These are phyloP conservation scores for Exophiala mesophila DNA, from an alignment of 2,329 filamentous ascomycete genomes.

Conservation along the genomic window DNA sequence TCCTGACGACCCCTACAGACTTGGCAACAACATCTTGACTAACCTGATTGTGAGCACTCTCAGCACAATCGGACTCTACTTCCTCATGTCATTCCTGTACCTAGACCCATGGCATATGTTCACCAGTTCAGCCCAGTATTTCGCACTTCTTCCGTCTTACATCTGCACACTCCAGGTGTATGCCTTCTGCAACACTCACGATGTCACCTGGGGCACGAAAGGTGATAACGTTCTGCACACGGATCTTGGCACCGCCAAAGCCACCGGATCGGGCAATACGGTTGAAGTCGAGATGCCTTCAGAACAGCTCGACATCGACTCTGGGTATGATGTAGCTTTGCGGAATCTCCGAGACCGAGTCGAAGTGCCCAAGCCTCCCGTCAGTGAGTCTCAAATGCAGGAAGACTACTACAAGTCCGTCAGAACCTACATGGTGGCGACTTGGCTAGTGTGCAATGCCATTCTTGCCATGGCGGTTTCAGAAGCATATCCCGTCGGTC, in stretches of 20 bases:
- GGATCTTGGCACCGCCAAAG: conserved; percentile 81
- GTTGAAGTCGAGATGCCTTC: conserved; percentile 97
- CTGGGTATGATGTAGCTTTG: conserved; percentile 92
- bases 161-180: conserved; percentile 98
- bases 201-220: conserved; percentile 98
- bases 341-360: conserved; percentile 91
- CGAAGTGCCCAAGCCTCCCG: conserved; percentile 61
- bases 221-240: conserved; percentile 93
- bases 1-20: conserved; percentile 41
- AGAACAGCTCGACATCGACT: conserved; percentile 97
- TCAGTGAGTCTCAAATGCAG: conserved; percentile 77
- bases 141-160: conserved; percentile 83
- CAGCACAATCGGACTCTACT: conserved; percentile 88
- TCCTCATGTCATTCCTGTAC: conserved; percentile 93
- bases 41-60: conserved; percentile 88
- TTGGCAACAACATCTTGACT: conserved; percentile 88
- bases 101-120: conserved; percentile 99
- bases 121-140: conserved; percentile 86
- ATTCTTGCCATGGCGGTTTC: conserved; percentile 89
- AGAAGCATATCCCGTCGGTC: conserved; percentile 70
- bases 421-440: conserved; percentile 93
- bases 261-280: conserved; percentile 60
- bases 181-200: conserved; percentile 98
- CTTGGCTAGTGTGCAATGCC: conserved; percentile 89
- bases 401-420: conserved; percentile 99